Conservation (phyloP, 495 filamentous ascomycete species). For the Daldinia grandis region DNA sequence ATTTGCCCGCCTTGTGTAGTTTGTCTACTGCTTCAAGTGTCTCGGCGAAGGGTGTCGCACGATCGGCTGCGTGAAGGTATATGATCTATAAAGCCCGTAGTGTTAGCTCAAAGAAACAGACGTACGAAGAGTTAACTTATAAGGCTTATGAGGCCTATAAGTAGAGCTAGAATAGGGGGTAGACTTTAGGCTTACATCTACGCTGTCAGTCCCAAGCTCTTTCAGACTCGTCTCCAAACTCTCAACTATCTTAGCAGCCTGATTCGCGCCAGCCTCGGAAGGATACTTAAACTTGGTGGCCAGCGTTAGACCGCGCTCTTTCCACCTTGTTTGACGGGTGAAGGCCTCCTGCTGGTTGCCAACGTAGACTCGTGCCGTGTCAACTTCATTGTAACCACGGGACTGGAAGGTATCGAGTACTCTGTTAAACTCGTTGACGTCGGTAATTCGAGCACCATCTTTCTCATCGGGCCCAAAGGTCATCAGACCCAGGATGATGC, state of each 20-base stretch:
- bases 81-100: constrained; percentile 61
- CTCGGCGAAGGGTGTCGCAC: constrained; percentile 78
- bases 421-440: constrained; percentile 67
- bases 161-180: background rate
- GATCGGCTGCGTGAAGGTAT: constrained; percentile 88
- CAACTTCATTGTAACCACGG: constrained; percentile 79
- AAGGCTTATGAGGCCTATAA: background rate
- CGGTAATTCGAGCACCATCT: constrained; percentile 74
- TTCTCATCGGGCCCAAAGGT: constrained; percentile 64
- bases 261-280: constrained; percentile 62
- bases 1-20: constrained; percentile 87
- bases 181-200: constrained; percentile 62
- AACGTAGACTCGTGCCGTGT: constrained; percentile 81
- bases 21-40: constrained; percentile 80
- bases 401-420: constrained; percentile 74
- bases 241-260: constrained; percentile 66
- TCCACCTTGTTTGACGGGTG: constrained; percentile 78
- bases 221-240: constrained; percentile 70
- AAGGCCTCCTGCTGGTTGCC: constrained; percentile 82
- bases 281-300: constrained; percentile 88
- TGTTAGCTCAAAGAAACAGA: constrained; percentile 5
- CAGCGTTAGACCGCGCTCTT: constrained; percentile 79
- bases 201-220: constrained; percentile 76
- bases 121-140: background rate
- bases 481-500: constrained; percentile 70